Evolutionary conservation across 2,329 filamentous ascomycete species (phyloP).

Genomic region (Colletotrichum camelliae): DNA sequence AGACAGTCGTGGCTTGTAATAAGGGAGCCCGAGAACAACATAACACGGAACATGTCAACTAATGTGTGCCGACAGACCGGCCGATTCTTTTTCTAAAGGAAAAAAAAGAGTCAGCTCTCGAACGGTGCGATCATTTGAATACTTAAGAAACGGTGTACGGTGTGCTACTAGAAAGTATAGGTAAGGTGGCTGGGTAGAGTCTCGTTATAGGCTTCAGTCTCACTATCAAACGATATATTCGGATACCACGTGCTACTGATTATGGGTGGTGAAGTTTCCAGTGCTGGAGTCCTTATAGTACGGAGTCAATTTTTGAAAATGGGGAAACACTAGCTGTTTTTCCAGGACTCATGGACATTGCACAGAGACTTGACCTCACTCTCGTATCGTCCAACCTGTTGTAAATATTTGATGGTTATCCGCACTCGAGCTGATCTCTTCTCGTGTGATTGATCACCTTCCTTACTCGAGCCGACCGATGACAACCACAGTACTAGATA

Average conservation of each 20-base stretch:
- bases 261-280: not conserved
- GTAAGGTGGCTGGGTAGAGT: not conserved
- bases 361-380: not conserved
- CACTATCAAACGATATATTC: not conserved
- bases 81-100: too few relatives aligned
- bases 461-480: not conserved
- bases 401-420: not conserved
- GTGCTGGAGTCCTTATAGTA: not conserved
- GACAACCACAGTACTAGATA: not conserved
- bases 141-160: not conserved
- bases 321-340: not conserved
- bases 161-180: not conserved
- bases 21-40: accelerated
- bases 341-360: not conserved
- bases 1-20: not conserved
- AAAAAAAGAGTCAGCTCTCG: too few relatives aligned
- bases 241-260: not conserved
- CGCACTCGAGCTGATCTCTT: not conserved
- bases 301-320: not conserved
- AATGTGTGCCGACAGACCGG: too few relatives aligned
- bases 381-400: not conserved
- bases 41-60: not conserved
- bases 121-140: not conserved
- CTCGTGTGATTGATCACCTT: not conserved
- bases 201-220: not conserved